phyloP scores from a whole-genome alignment of 768 basidiomycete genomes.

The Pleurotus citrinopileatus region DNA sequence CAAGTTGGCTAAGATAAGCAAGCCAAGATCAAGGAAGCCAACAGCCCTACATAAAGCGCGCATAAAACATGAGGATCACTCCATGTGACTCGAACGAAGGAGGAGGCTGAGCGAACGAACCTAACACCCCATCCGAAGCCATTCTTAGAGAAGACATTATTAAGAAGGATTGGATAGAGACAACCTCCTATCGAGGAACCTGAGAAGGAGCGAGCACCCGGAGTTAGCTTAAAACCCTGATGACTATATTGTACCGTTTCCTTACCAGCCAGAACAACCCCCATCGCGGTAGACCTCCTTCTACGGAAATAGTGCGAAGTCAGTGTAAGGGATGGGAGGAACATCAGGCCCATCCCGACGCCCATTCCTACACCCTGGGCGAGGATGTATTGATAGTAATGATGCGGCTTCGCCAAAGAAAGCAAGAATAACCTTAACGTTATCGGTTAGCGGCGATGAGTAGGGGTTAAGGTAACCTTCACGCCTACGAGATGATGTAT shows the following conservation, averaged over 20 bases:
- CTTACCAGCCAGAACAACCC: conserved; percentile 48
- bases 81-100: conserved; percentile 20
- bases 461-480: neutral
- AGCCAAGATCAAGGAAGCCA: conserved; percentile 41
- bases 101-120: conserved; percentile 24
- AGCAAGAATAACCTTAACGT: conserved; percentile 45
- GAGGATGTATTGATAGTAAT: conserved; percentile 52
- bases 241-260: conserved; percentile 1
- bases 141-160: conserved; percentile 37
- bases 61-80: conserved; percentile 18
- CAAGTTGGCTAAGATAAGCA: conserved; percentile 40
- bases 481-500: conserved; percentile 40
- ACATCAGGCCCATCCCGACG: conserved; percentile 52
- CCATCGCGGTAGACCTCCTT: conserved; percentile 51
- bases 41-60: conserved; percentile 30
- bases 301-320: conserved; percentile 51
- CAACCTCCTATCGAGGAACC: conserved; percentile 49
- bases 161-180: conserved; percentile 50
- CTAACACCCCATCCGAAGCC: conserved; percentile 44
- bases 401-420: conserved; percentile 42
- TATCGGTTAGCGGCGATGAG: neutral
- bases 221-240: neutral
- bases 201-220: conserved; percentile 12
- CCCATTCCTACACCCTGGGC: conserved; percentile 58
- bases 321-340: conserved; percentile 50